Evolutionary conservation across 768 basidiomycete genomes (phyloP).

Genomic region (Atractiella rhizophila): DNA sequence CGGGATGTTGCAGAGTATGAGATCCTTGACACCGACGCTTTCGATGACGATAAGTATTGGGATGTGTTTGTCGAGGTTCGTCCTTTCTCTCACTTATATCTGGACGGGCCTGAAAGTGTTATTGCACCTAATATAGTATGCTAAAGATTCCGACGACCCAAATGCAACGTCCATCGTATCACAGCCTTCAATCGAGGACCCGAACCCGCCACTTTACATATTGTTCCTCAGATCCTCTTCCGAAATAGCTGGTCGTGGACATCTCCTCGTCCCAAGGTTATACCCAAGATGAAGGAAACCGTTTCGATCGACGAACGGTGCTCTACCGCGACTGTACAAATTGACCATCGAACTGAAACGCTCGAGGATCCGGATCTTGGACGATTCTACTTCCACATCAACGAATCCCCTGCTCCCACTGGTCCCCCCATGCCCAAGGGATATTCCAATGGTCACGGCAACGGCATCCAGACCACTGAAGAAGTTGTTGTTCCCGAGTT

Average conservation of each 20-base stretch:
- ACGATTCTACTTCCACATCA: conserved; percentile 52
- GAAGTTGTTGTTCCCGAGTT: conserved; percentile 57
- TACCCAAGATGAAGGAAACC: conserved; percentile 21
- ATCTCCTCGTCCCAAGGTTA: conserved; percentile 23
- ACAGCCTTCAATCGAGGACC: conserved; percentile 92
- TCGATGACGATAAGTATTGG: conserved; percentile 89
- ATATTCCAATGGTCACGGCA: conserved; percentile 21
- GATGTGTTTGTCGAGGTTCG: conserved; percentile 89
- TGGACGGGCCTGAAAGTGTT: neutral
- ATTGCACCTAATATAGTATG: conserved; percentile 36
- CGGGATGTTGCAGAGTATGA: conserved; percentile 79
- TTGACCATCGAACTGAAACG: conserved; percentile 13
- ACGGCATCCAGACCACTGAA: conserved; percentile 30
- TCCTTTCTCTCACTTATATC: conserved; percentile 1
- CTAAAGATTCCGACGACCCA: conserved; percentile 79
- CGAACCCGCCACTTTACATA: conserved; percentile 73
- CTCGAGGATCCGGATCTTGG: no score
- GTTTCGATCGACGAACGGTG: no score
- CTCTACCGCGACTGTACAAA: conserved; percentile 22
- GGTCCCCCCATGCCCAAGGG: conserved; percentile 36
- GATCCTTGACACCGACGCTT: conserved; percentile 69
- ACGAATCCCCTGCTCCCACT: conserved; percentile 77
- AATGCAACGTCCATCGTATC: conserved; percentile 72
- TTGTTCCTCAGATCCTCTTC: conserved; percentile 91
- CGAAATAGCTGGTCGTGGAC: conserved; percentile 96